phyloP scores from a whole-genome alignment of 2,329 filamentous ascomycete genomes.

The Phaeomoniella chlamydospora region DNA sequence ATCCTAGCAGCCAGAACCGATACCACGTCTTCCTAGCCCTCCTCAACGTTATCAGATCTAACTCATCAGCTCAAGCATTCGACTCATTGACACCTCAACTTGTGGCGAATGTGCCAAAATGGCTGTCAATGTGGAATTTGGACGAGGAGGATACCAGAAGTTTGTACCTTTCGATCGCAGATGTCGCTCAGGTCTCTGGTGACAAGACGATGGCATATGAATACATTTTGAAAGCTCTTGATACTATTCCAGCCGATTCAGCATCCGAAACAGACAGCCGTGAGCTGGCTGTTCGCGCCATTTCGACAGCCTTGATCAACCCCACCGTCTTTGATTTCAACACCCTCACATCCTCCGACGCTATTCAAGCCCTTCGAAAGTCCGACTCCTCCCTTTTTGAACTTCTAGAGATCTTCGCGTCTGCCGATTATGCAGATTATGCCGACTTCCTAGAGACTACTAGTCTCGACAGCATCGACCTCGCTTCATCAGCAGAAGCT shows the following conservation, averaged over 20 bases:
- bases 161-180: conserved; percentile 68
- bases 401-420: conserved; percentile 86
- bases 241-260: conserved; percentile 53
- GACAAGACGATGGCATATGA: conserved; percentile 65
- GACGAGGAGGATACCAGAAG: conserved; percentile 72
- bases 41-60: conserved; percentile 62
- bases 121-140: conserved; percentile 72
- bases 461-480: conserved; percentile 47
- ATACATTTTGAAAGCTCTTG: conserved; percentile 61
- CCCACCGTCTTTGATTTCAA: conserved; percentile 59
- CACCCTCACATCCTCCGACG: conserved; percentile 54
- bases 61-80: conserved; percentile 58
- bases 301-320: conserved; percentile 52
- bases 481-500: conserved; percentile 62
- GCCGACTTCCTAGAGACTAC: conserved; percentile 70
- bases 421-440: conserved; percentile 89
- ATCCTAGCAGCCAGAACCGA: conserved; percentile 60
- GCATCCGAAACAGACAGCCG: conserved; percentile 39
- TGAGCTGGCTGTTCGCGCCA: conserved; percentile 46
- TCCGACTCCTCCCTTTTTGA: conserved; percentile 77
- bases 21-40: conserved; percentile 87
- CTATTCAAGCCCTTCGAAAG: conserved; percentile 73
- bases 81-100: conserved; percentile 74
- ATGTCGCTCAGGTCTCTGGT: conserved; percentile 63
- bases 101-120: conserved; percentile 59